Evolutionary conservation across 768 basidiomycete species (phyloP).

Genomic region (Nidularia pulvinata): DNA sequence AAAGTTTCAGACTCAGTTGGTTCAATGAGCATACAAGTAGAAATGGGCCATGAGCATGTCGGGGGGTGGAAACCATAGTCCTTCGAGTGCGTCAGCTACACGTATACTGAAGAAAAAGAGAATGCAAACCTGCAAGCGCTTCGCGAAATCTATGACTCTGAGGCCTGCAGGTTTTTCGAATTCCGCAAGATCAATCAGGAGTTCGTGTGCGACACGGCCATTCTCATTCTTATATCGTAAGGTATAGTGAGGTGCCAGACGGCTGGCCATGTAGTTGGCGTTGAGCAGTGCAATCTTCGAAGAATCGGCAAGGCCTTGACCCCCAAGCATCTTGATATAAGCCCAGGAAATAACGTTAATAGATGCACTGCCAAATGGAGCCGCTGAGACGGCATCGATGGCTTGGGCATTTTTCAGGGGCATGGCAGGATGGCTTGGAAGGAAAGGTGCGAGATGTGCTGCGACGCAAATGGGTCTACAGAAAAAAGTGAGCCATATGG

Average conservation of each 20-base stretch:
- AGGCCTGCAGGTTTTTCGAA: constrained; percentile 89
- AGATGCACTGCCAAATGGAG: constrained; percentile 93
- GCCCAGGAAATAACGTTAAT: constrained; percentile 98
- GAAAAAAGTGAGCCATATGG: background rate
- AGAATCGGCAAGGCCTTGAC: constrained; percentile 81
- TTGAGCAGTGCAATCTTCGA: constrained; percentile 89
- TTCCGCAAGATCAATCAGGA: constrained; percentile 93
- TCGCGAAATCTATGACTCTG: constrained; percentile 96
- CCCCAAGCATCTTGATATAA: constrained; percentile 99
- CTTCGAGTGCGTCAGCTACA: constrained; percentile 24
- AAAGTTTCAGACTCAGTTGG: constrained; percentile 96
- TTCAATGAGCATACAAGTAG: constrained; percentile 97
- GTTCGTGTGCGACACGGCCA: constrained; percentile 92
- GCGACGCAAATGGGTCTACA: constrained; percentile 89
- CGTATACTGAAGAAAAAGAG: background rate
- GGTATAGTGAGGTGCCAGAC: constrained; percentile 82
- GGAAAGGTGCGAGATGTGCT: constrained; percentile 91
- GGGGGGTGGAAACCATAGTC: constrained; percentile 97
- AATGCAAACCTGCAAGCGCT: constrained; percentile 78
- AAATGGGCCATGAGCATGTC: constrained; percentile 98
- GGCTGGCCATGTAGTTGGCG: constrained; percentile 96
- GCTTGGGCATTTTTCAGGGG: constrained; percentile 63
- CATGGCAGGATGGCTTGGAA: constrained; percentile 85
- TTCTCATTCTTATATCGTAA: constrained; percentile 90
- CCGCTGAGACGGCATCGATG: constrained; percentile 89